Base-by-base conservation (phyloP, 1,284 basidiomycete genomes). In the Leccinum ambiguum region DNA sequence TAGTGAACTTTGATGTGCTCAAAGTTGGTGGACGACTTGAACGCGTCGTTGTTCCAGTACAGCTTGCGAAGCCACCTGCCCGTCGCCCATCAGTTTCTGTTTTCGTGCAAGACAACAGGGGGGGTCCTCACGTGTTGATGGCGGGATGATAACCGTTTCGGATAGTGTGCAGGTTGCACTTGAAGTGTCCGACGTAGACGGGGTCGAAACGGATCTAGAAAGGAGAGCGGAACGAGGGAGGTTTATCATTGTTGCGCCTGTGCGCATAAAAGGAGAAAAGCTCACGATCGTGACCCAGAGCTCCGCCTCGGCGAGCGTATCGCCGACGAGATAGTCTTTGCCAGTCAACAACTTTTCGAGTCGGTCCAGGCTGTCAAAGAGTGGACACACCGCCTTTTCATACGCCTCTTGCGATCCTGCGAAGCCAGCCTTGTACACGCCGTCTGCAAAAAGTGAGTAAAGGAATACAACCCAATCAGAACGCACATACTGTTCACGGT, bases 151-250 rank as follows among this genome's bases (percentile, higher is more conserved):
- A 97, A 26, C 91, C 90, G 72, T 88, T 73, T 9, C 90, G 86
- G 68, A 93, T 92, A 59, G 86, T 85, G 45, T 88, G 88, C 69
- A 93, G 78, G 82, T 97, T 97, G 81, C 94, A 97, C 78, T 98
- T 98, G 85, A 98, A 98, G 78, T 95, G 92, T 1, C 88, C 88
- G 63, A 91, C 86, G 78, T 99, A 98, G 41, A 94, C 96, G 0
- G 92, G 90, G 73, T 97, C 94, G 74, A 87, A 75, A 16, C 76
- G 76, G 60, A 76, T 26, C 76, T 75, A 53, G 26, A 26, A 26
- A 26, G 26, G 26, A 26, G 26, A 26, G 26, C 33, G 11, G 61
- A 2, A 13, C 41, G 41, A 54, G 33, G 18, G 23, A 21, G 16
- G 45, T 36, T 26, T 26, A 26, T 26, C 26, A 26, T 26, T 2